These are phyloP conservation scores for Apiotrichum sp. DNA, from an alignment of 1,284 basidiomycete genomes.

Conservation along the genomic window DNA sequence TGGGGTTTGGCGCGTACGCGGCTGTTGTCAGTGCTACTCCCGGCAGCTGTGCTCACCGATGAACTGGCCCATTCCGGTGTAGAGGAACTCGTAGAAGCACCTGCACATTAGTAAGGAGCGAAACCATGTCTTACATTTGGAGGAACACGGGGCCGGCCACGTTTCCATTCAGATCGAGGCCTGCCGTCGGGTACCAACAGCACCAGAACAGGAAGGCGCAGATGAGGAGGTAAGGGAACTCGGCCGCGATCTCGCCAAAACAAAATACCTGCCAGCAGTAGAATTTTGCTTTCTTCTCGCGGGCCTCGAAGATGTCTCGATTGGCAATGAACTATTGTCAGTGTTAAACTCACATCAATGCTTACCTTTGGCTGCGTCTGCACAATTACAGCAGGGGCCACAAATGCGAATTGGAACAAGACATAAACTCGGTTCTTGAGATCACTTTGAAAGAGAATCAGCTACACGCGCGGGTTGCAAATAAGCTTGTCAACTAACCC, in stretches of 20 bases:
- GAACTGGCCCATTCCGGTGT: slow-evolving; percentile 39
- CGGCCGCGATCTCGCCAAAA: slow-evolving; percentile 37
- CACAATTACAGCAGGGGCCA: slow-evolving; percentile 42
- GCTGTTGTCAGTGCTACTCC: slow-evolving; percentile 8
- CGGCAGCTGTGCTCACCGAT: slow-evolving; percentile 4
- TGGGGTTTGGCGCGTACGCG: slow-evolving; percentile 36
- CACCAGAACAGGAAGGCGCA: slow-evolving; percentile 21
- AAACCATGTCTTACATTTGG: slow-evolving; percentile 25
- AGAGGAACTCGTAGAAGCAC: slow-evolving; percentile 42
- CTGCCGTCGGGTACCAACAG: slow-evolving; percentile 5
- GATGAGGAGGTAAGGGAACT: slow-evolving; percentile 38
- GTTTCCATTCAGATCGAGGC: background rate
- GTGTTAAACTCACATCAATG: background rate
- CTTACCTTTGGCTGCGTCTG: slow-evolving; percentile 41
- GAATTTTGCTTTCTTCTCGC: slow-evolving; percentile 43
- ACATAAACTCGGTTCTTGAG: slow-evolving; percentile 17
- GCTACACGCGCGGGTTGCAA: background rate
- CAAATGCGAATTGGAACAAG: slow-evolving; percentile 44
- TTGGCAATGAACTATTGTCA: slow-evolving; percentile 34
- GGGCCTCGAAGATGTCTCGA: slow-evolving; percentile 40
- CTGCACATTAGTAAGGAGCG: background rate
- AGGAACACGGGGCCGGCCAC: slow-evolving; percentile 31
- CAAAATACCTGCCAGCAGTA: slow-evolving; percentile 39
- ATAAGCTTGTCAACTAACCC: background rate
- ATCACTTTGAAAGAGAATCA: background rate